Base-by-base conservation (phyloP, 768 basidiomycete genomes). In the Mycena vulgaris region DNA sequence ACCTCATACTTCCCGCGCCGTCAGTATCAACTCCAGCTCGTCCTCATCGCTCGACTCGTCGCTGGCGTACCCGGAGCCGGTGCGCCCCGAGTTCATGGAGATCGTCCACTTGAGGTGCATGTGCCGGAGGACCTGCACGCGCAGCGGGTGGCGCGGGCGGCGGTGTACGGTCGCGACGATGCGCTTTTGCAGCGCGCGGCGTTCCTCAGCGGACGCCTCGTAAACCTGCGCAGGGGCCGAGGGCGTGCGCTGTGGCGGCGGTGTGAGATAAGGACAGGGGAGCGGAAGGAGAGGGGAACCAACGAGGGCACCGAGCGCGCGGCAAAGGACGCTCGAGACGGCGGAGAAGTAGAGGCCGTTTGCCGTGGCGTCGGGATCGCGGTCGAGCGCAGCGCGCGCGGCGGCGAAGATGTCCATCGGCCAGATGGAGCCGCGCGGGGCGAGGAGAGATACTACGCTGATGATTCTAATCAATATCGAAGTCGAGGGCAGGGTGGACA, bases 331-430 rank as follows among this genome's bases (percentile, higher is more conserved):
- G 0, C 59, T 25, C 14, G 68, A 69, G 10, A 73, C 64, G 47
- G 68, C 63, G 27, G 67, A 39, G 42, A 73, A 73, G 47, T 73
- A 73, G 2, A 73, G 60, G 5, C 47, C 47, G 14, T 57, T 66
- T 5, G 23, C 42, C 1, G 64, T 59, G 37, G 48, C 28, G 23
- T 66, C 55, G 11, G 71, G 71, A 16, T 69, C 68, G 40, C 31
- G 27, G 40, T 73, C 64, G 30, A 73, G 45, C 0, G 59, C 68
- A n/a, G 16, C 33, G 27, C 64, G 63, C 9, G 71, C 71, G 6
- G 71, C 68, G 23, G 25, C 33, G 48, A 73, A 73, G 53, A 73
- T 73, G 49, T 73, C 68, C 40, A 73, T 73, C 16, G 71, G 68
- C 68, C 68, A 73, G 1, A 73, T 25, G 25, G 68, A 39, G 23